Evolutionary conservation across 257 asterid genomes (phyloP), one percentile per base, ranked within the genome.

Genomic region (Rhazya stricta): DNA sequence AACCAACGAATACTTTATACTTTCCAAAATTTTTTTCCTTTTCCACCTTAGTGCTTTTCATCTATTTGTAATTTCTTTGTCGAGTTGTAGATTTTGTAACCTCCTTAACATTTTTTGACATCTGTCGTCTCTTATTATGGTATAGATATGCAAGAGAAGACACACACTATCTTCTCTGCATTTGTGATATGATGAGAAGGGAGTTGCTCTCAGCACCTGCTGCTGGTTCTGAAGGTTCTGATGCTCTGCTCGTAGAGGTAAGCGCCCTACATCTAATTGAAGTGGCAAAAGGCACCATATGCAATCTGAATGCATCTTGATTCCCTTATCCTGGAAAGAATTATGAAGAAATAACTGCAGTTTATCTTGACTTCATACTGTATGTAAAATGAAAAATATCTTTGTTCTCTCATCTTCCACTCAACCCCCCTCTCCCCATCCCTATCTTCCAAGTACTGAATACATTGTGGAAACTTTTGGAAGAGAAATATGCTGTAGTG

Each of bases 111-210:
- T 77, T 23, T 19, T 41, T 32, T 27, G 41, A 50, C 15, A 48
- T 34, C 62, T 21, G 50, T 23, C 3, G 54, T 25, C 75, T 71
- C 61, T 18, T 21, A 36, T 53, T 77, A 30, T 81, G 62, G 68
- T 71, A 67, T 86, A 94, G 97, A 85, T 94, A 94, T 83, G 99
- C 98, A 42, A 86, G 99, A 86, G 99, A 94, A 84, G 99, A 94
- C 79, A 92, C 99, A 36, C 99, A 94, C 83, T 94, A 90, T 88
- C 89, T 94, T 85, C 72, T 94, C 86, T 86, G 88, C 82, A 94
- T 94, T 66, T 91, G 91, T 80, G 99, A 94, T 80, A 81, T 92
- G 69, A 86, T 94, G 97, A 86, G 89, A 88, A 76, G 58, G 56
- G 81, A 77, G 80, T 83, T 94, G 88, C 88, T 88, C 25, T 67